Evolutionary conservation across 2,329 filamentous ascomycete species (phyloP).

Genomic region (Aspergillus sp.): DNA sequence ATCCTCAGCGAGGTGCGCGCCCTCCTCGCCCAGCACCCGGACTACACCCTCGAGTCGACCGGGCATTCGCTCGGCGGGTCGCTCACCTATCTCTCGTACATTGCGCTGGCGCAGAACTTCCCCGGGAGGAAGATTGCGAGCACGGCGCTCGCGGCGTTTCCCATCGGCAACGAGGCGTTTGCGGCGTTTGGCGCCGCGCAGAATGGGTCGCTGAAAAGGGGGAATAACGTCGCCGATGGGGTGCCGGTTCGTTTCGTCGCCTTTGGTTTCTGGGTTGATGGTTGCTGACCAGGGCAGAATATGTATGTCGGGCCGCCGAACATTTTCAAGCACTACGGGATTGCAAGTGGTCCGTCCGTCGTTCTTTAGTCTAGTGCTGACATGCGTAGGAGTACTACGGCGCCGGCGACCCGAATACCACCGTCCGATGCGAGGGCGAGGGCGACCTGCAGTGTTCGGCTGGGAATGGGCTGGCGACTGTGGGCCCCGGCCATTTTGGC

Average conservation of each 20-base stretch:
- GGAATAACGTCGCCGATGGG: conserved; percentile 27
- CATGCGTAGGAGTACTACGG: no score
- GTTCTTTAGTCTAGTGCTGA: no score
- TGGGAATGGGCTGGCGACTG: no score
- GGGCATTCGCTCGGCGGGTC: conserved; percentile 32
- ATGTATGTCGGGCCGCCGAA: no score
- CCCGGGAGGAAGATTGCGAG: conserved; percentile 27
- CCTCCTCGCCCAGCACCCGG: conserved; percentile 25
- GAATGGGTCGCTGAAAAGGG: conserved; percentile 24
- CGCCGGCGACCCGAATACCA: no score
- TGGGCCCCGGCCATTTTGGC: no score
- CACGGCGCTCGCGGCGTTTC: conserved; percentile 32
- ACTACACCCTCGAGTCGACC: conserved; percentile 28
- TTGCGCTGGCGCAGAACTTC: conserved; percentile 31
- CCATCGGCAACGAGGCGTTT: conserved; percentile 29
- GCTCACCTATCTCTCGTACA: conserved; percentile 32
- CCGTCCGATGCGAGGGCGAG: no score
- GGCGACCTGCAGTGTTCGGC: no score
- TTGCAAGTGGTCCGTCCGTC: no score
- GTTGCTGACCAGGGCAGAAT: no score
- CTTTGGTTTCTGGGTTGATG: no score
- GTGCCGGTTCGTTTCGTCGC: conserved; percentile 20
- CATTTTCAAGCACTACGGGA: no score
- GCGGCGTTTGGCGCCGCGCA: conserved; percentile 23
- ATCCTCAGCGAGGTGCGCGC: conserved; percentile 28